phyloP scores from a whole-genome alignment of 257 asterid genomes.

The Paraleonurus japonicus region DNA sequence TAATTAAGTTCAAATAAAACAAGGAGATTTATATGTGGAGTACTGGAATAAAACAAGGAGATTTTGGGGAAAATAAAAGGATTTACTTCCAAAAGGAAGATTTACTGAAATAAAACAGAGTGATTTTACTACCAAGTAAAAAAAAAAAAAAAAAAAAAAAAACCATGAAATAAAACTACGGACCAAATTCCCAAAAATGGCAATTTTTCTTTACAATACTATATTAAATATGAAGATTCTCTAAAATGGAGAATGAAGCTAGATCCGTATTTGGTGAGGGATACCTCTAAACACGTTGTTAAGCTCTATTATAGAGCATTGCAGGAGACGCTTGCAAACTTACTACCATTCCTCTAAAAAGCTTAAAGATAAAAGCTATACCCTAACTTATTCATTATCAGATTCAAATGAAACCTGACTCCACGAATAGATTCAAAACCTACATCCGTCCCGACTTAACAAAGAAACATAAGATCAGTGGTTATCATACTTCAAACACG shows the following conservation, averaged over 20 bases:
- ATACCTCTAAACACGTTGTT: background rate
- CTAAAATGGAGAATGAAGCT: background rate
- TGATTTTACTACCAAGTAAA: background rate
- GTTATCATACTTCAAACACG: background rate
- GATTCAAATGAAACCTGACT: background rate
- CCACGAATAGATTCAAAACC: background rate
- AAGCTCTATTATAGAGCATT: background rate
- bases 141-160: too few species aligned
- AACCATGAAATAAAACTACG: background rate
- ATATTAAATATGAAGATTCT: background rate
- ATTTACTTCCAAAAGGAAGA: background rate
- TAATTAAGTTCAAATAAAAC: too few species aligned
- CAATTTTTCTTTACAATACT: background rate
- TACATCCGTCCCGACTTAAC: background rate
- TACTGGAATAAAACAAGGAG: background rate
- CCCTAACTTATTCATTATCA: background rate
- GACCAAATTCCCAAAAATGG: background rate
- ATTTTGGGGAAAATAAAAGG: background rate
- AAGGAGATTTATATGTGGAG: too few species aligned
- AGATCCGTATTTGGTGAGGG: background rate
- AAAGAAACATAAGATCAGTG: background rate
- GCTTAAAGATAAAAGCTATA: background rate
- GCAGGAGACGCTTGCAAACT: background rate
- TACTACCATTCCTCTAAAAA: background rate
- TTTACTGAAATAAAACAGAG: background rate